These are phyloP conservation scores for Ophiostoma tasmaniense DNA, from an alignment of 2,329 filamentous ascomycete genomes.

Conservation along the genomic window DNA sequence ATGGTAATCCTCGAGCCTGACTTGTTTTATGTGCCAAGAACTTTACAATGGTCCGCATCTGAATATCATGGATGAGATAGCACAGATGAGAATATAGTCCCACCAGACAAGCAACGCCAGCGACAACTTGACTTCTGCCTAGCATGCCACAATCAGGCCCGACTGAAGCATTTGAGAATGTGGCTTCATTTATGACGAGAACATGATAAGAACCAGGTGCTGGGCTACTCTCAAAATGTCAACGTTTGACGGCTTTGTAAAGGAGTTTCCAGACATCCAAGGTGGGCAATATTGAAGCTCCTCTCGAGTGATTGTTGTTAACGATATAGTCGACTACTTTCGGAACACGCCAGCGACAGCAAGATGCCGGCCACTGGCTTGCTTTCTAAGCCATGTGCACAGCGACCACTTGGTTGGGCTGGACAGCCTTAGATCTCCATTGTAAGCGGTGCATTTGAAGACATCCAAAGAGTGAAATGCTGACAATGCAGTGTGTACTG, in stretches of 20 bases:
- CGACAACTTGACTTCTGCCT: background rate
- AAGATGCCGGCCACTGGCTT: conserved; percentile 59
- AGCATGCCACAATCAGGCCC: background rate
- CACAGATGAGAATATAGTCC: background rate
- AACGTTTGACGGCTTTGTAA: conserved; percentile 16
- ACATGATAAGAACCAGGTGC: background rate
- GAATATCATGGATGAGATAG: background rate
- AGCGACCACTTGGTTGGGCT: conserved; percentile 81
- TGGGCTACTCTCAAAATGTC: conserved; percentile 11
- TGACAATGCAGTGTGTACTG: conserved; percentile 57
- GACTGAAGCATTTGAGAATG: background rate
- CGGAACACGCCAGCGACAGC: conserved; percentile 40
- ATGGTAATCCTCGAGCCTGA: no score
- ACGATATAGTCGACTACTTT: conserved; percentile 69
- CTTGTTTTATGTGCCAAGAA: no score
- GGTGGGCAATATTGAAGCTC: conserved; percentile 3
- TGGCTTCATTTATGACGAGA: background rate
- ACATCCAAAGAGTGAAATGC: no score
- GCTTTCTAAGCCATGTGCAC: conserved; percentile 87
- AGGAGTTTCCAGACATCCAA: conserved; percentile 16
- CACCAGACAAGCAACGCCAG: background rate
- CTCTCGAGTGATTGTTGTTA: background rate
- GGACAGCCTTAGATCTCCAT: conserved; percentile 66
- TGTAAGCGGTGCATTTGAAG: conserved; percentile 42
- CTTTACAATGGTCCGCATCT: no score